Evolutionary conservation across 495 filamentous ascomycete genomes (phyloP), one percentile per base, ranked within the genome.

Genomic region (Podospora tetraspora): DNA sequence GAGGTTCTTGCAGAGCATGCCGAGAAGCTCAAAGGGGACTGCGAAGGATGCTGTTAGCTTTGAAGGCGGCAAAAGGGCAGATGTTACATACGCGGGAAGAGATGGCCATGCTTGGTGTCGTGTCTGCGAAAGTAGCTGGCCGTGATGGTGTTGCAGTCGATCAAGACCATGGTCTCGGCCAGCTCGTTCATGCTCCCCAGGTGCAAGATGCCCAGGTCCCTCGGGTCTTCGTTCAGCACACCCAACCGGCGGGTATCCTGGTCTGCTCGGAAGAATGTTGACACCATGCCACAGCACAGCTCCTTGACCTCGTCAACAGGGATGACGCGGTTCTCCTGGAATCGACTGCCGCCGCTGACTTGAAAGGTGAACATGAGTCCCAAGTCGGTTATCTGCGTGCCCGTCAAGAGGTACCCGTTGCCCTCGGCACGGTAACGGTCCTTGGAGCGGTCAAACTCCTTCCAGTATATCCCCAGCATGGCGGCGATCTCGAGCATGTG

Each of bases 21-120:
- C 83, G 32, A 85, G 70, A 11, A 85, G 71, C 67, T 85, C 83
- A 52, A 85, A 84, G 3, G 82, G 75, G 1, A 84, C 82, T 85
- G 70, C 4, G 56, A 2, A 56, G 21, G n/a, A 57, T 59, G 13
- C 61, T 34, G 58, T 76, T 56, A 75, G 66, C 34, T 66, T 29
- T 16, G 8, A 32, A 66, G 63, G 30, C 9, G 57, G 57, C 10
- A 30, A 12, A 11, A 10, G 11, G 10, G 3, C 11, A 43, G 25
- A 23, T n/a, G 23, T n/a, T 19, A 37, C 74, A 22, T 74, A 83
- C 83, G 74, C 58, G 83, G 80, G n/a, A 84, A 85, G 2, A 85
- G 73, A 62, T 85, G 83, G 24, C 69, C 68, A 43, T 76, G 72
- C 24, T 70, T 75, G 63, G 70, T 71, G 21, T 80, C 77, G 25